phyloP scores from a whole-genome alignment of 768 basidiomycete species.

The Podaxis rugospora region DNA sequence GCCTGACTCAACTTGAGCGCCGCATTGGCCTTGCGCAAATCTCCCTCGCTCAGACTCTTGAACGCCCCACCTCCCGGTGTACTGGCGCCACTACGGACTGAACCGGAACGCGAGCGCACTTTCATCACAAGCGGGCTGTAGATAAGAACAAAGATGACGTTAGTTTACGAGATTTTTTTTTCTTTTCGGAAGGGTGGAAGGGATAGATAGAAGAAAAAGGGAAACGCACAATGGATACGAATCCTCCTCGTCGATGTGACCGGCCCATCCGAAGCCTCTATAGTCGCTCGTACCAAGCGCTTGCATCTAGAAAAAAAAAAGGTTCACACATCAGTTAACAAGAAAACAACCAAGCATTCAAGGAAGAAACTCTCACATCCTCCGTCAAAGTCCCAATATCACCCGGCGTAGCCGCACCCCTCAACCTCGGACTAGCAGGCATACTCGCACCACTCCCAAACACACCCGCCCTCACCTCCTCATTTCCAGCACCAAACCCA shows the following conservation, averaged over 20 bases:
- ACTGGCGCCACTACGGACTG: conserved; percentile 64
- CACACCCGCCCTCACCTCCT: conserved; percentile 56
- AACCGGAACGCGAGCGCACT: conserved; percentile 77
- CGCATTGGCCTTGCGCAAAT: conserved; percentile 83
- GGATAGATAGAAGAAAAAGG: conserved; percentile 10
- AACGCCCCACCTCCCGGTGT: conserved; percentile 85
- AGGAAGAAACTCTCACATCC: conserved; percentile 44
- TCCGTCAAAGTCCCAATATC: conserved; percentile 89
- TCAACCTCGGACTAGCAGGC: conserved; percentile 84
- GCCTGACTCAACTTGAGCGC: conserved; percentile 58
- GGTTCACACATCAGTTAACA: neutral
- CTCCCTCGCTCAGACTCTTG: conserved; percentile 81
- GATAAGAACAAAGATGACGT: neutral
- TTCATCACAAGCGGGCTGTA: conserved; percentile 85
- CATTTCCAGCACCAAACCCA: conserved; percentile 48
- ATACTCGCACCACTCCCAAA: conserved; percentile 52
- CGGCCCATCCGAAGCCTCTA: conserved; percentile 61
- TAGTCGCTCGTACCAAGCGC: conserved; percentile 83
- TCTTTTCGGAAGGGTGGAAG: neutral
- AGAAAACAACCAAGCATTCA: no score
- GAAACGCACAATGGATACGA: conserved; percentile 78
- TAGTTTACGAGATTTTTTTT: neutral
- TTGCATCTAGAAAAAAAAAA: conserved; percentile 66
- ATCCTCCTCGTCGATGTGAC: conserved; percentile 83
- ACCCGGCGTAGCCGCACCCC: conserved; percentile 87